phyloP scores from a whole-genome alignment of 345 rosid species.

The Corchorus olitorius region DNA sequence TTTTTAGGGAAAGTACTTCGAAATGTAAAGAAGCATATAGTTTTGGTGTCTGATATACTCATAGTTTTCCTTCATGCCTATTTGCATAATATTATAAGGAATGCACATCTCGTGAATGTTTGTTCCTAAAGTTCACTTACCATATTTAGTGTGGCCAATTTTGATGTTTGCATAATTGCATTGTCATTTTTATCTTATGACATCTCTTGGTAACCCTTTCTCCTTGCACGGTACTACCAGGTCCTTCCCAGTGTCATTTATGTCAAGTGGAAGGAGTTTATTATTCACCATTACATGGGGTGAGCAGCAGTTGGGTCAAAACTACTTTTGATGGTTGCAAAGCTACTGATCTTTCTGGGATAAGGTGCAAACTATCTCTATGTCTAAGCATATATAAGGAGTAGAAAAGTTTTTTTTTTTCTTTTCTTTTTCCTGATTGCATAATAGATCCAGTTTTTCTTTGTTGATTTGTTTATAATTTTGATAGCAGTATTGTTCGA shows the following conservation, averaged over 20 bases:
- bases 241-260: conserved; percentile 59
- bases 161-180: background rate
- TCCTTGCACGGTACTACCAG: conserved; percentile 39
- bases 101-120: conserved; percentile 2
- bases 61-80: background rate
- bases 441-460: conserved; percentile 3
- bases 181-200: background rate
- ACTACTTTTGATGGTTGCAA: conserved; percentile 52
- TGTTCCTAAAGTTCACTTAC: background rate
- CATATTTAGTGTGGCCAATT: background rate
- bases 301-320: conserved; percentile 42
- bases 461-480: background rate
- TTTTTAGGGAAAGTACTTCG: background rate
- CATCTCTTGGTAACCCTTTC: background rate
- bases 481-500: background rate
- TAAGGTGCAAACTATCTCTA: conserved; percentile 41
- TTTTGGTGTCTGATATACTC: background rate
- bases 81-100: background rate
- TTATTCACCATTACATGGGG: conserved; percentile 62
- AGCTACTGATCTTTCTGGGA: conserved; percentile 46
- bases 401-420: conserved; percentile 11
- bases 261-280: conserved; percentile 56
- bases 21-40: background rate
- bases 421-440: background rate
- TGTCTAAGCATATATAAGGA: background rate